Evolutionary conservation across 768 basidiomycete species (phyloP).

Genomic region (Gymnopilus junonius): DNA sequence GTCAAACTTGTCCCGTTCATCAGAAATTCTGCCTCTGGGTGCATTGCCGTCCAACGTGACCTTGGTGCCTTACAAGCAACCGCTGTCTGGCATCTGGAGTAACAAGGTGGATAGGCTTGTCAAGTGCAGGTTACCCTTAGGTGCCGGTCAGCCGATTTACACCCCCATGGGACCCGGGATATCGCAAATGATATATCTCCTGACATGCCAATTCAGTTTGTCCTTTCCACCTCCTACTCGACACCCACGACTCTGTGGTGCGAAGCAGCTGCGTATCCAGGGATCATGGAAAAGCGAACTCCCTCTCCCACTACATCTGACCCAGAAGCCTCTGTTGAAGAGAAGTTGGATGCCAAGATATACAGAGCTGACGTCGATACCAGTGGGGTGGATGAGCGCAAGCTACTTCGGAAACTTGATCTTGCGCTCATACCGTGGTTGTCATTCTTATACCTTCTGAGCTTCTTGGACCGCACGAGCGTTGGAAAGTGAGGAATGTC

Average conservation of each 20-base stretch:
- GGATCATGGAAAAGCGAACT: constrained; percentile 22
- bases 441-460: constrained; percentile 75
- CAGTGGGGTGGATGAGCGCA: constrained; percentile 68
- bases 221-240: constrained; percentile 4
- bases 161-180: constrained; percentile 2
- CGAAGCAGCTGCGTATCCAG: neutral
- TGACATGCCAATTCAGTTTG: constrained; percentile 6
- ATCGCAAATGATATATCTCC: constrained; percentile 3
- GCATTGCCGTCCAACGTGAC: constrained; percentile 12
- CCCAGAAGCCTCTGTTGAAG: constrained; percentile 35
- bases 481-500: constrained; percentile 49
- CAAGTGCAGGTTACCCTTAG: neutral
- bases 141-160: neutral
- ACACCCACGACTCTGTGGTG: constrained; percentile 4
- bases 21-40: constrained; percentile 3
- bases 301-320: constrained; percentile 25
- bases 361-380: constrained; percentile 59
- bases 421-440: constrained; percentile 70
- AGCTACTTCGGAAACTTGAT: constrained; percentile 73
- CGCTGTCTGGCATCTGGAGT: neutral
- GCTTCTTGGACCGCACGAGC: constrained; percentile 61
- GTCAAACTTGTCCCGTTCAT: constrained; percentile 1
- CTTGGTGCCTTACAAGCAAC: constrained; percentile 3
- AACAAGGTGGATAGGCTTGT: neutral
- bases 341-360: constrained; percentile 27